Conservation (phyloP, 441 rosid species). For the Viola pubescens region DNA sequence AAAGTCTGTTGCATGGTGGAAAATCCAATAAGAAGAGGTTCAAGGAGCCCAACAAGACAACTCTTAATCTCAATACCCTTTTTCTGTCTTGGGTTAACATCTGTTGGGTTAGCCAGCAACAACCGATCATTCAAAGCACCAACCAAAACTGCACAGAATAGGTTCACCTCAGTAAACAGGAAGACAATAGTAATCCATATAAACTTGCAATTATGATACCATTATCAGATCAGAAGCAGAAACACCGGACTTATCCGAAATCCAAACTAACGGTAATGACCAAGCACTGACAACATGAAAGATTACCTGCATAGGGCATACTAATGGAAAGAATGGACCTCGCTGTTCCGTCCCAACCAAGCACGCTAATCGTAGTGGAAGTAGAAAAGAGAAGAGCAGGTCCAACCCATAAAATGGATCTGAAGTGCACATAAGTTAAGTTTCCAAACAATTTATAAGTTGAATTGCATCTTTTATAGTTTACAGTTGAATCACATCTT, state of each 20-base stretch:
- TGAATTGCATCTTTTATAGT: too few relatives aligned
- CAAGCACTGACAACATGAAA: conserved; percentile 12
- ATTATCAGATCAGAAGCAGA: background rate
- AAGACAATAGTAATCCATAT: conserved; percentile 2
- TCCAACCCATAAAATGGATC: conserved; percentile 98
- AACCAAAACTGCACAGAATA: conserved; percentile 56
- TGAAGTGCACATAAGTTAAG: conserved; percentile 71
- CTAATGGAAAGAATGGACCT: conserved; percentile 83
- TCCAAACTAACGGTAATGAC: background rate
- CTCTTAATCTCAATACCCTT: conserved; percentile 84
- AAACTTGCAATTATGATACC: background rate
- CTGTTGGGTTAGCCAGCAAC: conserved; percentile 83
- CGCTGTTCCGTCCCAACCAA: conserved; percentile 98
- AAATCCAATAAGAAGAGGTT: conserved; percentile 96
- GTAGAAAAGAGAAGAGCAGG: conserved; percentile 97
- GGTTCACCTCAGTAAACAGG: conserved; percentile 14
- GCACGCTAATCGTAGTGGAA: conserved; percentile 71
- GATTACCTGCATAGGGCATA: conserved; percentile 82
- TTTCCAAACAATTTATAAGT: conserved; percentile 9
- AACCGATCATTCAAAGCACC: conserved; percentile 96
- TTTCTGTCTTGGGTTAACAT: conserved; percentile 85
- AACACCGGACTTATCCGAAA: background rate
- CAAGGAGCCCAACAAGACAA: conserved; percentile 95
- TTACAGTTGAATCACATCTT: too few relatives aligned
- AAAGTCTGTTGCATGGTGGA: conserved; percentile 94